Percentiles rank a stretch among this genome's conserved stretches.
phyloP scores from a whole-genome alignment of 768 basidiomycete genomes.

The Naganishia vishniacii region DNA sequence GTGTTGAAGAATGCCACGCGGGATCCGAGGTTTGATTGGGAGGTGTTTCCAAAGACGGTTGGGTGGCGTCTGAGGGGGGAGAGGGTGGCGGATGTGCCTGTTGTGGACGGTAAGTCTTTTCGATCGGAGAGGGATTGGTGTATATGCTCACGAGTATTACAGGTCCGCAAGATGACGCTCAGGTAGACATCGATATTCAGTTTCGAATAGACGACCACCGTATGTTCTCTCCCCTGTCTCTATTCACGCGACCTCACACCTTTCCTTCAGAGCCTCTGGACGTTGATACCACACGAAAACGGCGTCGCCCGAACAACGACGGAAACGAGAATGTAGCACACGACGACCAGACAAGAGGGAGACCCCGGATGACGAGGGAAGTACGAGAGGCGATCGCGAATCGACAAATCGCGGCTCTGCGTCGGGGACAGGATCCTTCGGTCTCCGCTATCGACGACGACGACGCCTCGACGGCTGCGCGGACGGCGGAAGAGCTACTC shows the following conservation, averaged over 20 bases:
- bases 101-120: neutral
- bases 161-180: neutral
- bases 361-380: too few relatives aligned
- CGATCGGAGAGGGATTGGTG: neutral
- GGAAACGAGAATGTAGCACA: too few relatives aligned
- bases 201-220: neutral
- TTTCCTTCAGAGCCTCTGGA: neutral
- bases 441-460: too few relatives aligned
- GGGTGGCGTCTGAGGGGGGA: slow-evolving; percentile 1
- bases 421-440: too few relatives aligned
- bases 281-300: neutral
- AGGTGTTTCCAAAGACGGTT: neutral
- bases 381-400: too few relatives aligned
- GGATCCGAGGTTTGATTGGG: slow-evolving; percentile 19
- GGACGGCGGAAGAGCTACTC: neutral
- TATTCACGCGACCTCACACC: neutral
- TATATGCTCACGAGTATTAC: too few relatives aligned
- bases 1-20: neutral
- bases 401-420: too few relatives aligned
- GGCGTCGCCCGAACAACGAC: too few relatives aligned
- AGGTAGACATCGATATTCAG: neutral
- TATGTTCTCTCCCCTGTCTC: neutral
- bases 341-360: too few relatives aligned
- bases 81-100: neutral
- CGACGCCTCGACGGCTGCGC: neutral